These are phyloP conservation scores for Penicillium sp. DNA, from an alignment of 2,329 filamentous ascomycete genomes.

Conservation along the genomic window DNA sequence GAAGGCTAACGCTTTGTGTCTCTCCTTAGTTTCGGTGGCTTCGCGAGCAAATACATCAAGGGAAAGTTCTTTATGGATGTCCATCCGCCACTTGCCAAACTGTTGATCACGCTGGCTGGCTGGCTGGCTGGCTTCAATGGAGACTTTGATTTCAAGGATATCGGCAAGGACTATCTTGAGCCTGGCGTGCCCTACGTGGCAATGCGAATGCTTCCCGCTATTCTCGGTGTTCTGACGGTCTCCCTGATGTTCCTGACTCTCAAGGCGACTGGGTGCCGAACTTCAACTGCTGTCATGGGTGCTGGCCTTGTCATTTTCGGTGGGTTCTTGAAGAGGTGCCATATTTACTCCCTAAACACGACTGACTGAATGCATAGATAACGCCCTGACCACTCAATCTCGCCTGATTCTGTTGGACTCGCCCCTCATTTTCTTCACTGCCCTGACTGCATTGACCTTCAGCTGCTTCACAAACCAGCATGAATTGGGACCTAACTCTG, in stretches of 20 bases:
- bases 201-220: slow-evolving; percentile 91
- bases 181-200: slow-evolving; percentile 94
- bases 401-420: slow-evolving; percentile 96
- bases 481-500: slow-evolving; percentile 85
- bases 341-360: not conserved
- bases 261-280: slow-evolving; percentile 88
- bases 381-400: slow-evolving; percentile 92
- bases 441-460: slow-evolving; percentile 87
- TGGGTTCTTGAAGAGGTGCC: slow-evolving; percentile 47
- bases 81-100: slow-evolving; percentile 95
- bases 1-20: slow-evolving; percentile 10
- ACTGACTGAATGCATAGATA: slow-evolving; percentile 65
- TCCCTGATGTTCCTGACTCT: slow-evolving; percentile 94
- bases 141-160: slow-evolving; percentile 98
- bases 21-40: slow-evolving; percentile 82
- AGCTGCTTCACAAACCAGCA: slow-evolving; percentile 96
- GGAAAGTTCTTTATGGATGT: slow-evolving; percentile 99
- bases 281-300: slow-evolving; percentile 81
- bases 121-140: slow-evolving; percentile 96
- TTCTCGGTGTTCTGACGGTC: slow-evolving; percentile 85
- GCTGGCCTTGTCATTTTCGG: slow-evolving; percentile 89
- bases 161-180: slow-evolving; percentile 97
- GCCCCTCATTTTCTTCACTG: slow-evolving; percentile 90
- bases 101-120: slow-evolving; percentile 92
- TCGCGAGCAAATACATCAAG: slow-evolving; percentile 99